Evolutionary conservation across 1,284 basidiomycete species (phyloP).

Genomic region (Mycosarcoma maydis): DNA sequence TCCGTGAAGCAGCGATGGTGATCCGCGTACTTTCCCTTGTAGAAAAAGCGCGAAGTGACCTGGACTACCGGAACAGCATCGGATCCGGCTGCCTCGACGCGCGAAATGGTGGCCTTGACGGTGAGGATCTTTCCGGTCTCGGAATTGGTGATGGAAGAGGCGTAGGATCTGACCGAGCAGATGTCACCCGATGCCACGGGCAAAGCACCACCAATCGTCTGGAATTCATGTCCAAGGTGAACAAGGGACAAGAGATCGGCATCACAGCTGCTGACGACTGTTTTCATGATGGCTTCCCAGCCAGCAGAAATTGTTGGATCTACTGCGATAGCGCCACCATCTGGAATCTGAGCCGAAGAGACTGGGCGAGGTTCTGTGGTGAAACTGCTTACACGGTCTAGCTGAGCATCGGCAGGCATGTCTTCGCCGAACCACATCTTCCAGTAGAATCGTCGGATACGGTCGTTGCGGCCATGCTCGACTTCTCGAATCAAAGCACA

Average conservation of each 20-base stretch:
- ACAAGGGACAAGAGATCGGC: conserved; percentile 83
- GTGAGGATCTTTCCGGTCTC: conserved; percentile 80
- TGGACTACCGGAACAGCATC: conserved; percentile 93
- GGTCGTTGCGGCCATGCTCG: conserved; percentile 81
- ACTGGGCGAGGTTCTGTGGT: conserved; percentile 83
- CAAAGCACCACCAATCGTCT: conserved; percentile 79
- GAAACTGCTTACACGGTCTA: conserved; percentile 71
- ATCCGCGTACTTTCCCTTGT: conserved; percentile 75
- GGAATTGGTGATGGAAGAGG: conserved; percentile 87
- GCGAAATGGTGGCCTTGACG: conserved; percentile 48
- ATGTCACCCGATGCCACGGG: conserved; percentile 85
- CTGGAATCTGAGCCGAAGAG: conserved; percentile 41
- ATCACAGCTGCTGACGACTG: conserved; percentile 54
- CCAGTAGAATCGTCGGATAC: conserved; percentile 76
- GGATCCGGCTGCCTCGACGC: conserved; percentile 45
- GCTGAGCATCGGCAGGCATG: conserved; percentile 70
- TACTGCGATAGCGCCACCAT: conserved; percentile 72
- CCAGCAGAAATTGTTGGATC: conserved; percentile 98
- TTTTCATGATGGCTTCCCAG: conserved; percentile 72
- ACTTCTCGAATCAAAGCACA: conserved; percentile 93
- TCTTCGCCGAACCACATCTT: conserved; percentile 73
- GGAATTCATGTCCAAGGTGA: conserved; percentile 95
- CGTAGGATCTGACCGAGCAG: conserved; percentile 87
- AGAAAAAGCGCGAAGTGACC: conserved; percentile 93
- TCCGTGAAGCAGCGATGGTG: conserved; percentile 87